A percentile compares a stretch with the other conserved stretches of the same genome.
phyloP scores from a whole-genome alignment of 2,329 filamentous ascomycete genomes.

The Cladophialophora carrionii region DNA sequence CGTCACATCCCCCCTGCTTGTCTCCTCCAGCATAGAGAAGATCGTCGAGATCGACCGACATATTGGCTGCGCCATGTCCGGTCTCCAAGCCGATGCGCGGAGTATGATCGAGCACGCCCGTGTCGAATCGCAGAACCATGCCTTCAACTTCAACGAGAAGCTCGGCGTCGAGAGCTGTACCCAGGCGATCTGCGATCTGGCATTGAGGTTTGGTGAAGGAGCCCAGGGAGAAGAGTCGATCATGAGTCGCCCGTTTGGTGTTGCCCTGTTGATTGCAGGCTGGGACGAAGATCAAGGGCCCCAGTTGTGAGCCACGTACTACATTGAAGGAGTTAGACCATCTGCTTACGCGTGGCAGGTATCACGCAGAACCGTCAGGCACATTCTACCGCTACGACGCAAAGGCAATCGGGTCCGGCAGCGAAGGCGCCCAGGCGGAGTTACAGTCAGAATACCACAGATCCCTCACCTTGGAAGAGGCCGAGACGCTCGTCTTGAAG shows the following conservation, averaged over 20 bases:
- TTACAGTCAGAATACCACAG: slow-evolving; percentile 99
- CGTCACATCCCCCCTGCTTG: slow-evolving; percentile 94
- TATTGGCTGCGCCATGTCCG: slow-evolving; percentile 98
- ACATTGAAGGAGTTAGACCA: neutral
- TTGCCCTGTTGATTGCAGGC: slow-evolving; percentile 92
- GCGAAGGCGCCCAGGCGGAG: slow-evolving; percentile 95
- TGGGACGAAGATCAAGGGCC: slow-evolving; percentile 92
- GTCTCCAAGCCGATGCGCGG: slow-evolving; percentile 93
- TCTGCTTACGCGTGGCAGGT: slow-evolving; percentile 54
- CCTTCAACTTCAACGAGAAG: slow-evolving; percentile 96
- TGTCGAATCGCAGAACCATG: slow-evolving; percentile 94
- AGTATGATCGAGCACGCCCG: slow-evolving; percentile 98
- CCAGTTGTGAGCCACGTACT: slow-evolving; percentile 64
- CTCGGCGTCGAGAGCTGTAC: slow-evolving; percentile 97
- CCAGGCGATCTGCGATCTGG: slow-evolving; percentile 97
- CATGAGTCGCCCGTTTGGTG: slow-evolving; percentile 96
- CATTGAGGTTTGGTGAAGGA: slow-evolving; percentile 93
- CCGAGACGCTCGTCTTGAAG: slow-evolving; percentile 93
- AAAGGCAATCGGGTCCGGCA: slow-evolving; percentile 96
- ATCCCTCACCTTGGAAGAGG: slow-evolving; percentile 88
- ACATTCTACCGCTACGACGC: slow-evolving; percentile 99
- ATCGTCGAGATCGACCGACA: slow-evolving; percentile 99
- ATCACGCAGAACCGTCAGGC: slow-evolving; percentile 95
- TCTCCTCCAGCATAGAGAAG: slow-evolving; percentile 98
- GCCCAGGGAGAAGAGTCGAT: slow-evolving; percentile 98